Evolutionary conservation across 2,329 filamentous ascomycete genomes (phyloP).

Genomic region (Aspergillus versicolor): DNA sequence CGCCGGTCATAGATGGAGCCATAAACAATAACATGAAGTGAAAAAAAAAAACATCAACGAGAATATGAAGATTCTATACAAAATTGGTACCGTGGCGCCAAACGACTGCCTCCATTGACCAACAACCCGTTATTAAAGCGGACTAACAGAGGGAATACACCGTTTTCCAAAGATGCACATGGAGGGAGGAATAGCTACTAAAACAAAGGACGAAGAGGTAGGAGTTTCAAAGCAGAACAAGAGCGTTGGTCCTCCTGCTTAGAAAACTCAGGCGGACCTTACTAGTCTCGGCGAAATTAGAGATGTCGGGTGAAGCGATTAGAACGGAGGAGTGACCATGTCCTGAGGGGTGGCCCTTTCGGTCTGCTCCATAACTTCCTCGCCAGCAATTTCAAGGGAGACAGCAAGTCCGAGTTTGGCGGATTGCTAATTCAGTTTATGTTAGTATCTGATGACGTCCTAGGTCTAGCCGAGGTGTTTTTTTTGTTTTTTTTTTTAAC

Average conservation of each 20-base stretch:
- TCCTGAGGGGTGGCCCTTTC: constrained; percentile 52
- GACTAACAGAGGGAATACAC: constrained; percentile 33
- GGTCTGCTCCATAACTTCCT: constrained; percentile 85
- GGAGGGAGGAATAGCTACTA: constrained; percentile 45
- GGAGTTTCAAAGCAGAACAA: constrained; percentile 23
- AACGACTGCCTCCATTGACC: constrained; percentile 34
- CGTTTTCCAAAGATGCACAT: constrained; percentile 33
- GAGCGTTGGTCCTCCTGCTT: constrained; percentile 10
- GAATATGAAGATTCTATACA: constrained; percentile 41
- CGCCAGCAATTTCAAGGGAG: constrained; percentile 80
- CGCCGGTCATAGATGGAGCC: constrained; percentile 27
- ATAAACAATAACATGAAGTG: constrained; percentile 23
- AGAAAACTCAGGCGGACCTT: constrained; percentile 8
- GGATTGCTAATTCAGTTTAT: constrained; percentile 66
- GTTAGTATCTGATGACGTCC: constrained; percentile 9
- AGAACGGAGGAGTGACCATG: constrained; percentile 51
- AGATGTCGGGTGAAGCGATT: constrained; percentile 24
- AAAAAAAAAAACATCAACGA: constrained; percentile 7
- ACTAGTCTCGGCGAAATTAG: constrained; percentile 15
- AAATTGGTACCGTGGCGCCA: constrained; percentile 39
- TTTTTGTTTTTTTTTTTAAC: constrained; percentile 38
- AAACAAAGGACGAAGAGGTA: constrained; percentile 39
- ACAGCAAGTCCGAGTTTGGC: constrained; percentile 94
- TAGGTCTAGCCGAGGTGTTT: not conserved
- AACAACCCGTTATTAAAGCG: constrained; percentile 32